Evolutionary conservation across 371 early-diverging fungal genomes (phyloP).

Genomic region (Saksenaea vasiformis): DNA sequence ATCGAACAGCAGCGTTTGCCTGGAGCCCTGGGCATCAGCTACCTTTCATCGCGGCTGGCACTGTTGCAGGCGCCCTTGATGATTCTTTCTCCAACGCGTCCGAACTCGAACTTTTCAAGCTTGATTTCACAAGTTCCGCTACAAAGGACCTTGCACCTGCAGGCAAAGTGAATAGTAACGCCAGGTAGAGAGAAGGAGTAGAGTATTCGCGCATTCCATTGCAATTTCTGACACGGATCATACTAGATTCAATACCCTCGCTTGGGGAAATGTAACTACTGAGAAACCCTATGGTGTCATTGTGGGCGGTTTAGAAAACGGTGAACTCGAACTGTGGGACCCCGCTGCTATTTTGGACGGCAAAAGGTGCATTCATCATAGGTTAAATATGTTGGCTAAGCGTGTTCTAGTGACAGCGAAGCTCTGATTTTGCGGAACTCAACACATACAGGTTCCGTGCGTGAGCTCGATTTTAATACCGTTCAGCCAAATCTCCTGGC

Average conservation of each 20-base stretch:
- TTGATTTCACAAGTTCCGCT: conserved; percentile 60
- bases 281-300: conserved; percentile 78
- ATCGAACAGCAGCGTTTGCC: conserved; percentile 80
- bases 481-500: conserved; percentile 86
- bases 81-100: conserved; percentile 92
- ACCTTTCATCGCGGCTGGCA: conserved; percentile 87
- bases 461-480: conserved; percentile 92
- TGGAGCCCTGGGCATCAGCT: conserved; percentile 81
- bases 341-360: conserved; percentile 72
- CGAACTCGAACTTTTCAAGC: conserved; percentile 87
- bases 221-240: not conserved
- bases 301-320: conserved; percentile 96
- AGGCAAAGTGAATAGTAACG: conserved; percentile 62
- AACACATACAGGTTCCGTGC: conserved; percentile 86
- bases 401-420: conserved; percentile 8
- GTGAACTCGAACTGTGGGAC: conserved; percentile 89
- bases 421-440: conserved; percentile 68
- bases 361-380: conserved; percentile 42
- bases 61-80: conserved; percentile 96
- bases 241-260: conserved; percentile 75
- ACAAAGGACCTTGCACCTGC: conserved; percentile 42
- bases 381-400: not conserved
- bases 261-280: conserved; percentile 72
- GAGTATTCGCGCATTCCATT: not conserved
- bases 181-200: conserved; percentile 55